These are phyloP conservation scores for Cytospora schulzeri DNA, from an alignment of 2,329 filamentous ascomycete species.

Conservation along the genomic window DNA sequence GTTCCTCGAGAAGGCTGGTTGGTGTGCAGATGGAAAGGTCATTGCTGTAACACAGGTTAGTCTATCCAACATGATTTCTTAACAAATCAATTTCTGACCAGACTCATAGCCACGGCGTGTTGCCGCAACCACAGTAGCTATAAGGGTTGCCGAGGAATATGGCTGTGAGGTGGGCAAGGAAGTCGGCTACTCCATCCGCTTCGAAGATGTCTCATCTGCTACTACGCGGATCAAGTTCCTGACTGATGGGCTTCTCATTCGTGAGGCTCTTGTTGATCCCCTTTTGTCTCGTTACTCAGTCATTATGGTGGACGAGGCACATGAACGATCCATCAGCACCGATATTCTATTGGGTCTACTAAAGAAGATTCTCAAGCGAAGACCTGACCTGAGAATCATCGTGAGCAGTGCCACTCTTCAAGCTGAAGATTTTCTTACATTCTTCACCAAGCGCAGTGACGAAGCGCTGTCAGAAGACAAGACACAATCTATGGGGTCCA, in stretches of 20 bases:
- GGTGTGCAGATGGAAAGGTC: constrained; percentile 80
- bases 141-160: constrained; percentile 87
- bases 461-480: constrained; percentile 37
- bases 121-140: constrained; percentile 86
- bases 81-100: constrained; percentile 4
- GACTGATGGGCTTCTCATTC: constrained; percentile 87
- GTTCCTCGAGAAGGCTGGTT: constrained; percentile 84
- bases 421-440: constrained; percentile 80
- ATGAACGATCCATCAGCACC: constrained; percentile 89
- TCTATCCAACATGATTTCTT: constrained; percentile 30
- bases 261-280: constrained; percentile 92
- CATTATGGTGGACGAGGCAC: constrained; percentile 97
- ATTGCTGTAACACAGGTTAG: constrained; percentile 88
- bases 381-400: constrained; percentile 82
- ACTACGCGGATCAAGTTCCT: constrained; percentile 91
- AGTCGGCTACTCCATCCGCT: constrained; percentile 87
- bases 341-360: constrained; percentile 87
- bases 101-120: constrained; percentile 75
- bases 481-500: constrained; percentile 49
- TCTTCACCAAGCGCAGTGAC: constrained; percentile 61
- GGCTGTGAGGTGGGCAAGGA: constrained; percentile 85
- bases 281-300: constrained; percentile 88
- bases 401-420: constrained; percentile 93
- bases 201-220: constrained; percentile 88
- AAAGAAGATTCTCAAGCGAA: constrained; percentile 83